A percentile compares a stretch with the other conserved stretches of the same genome.
These are phyloP conservation scores for Nicotiana sylvestris DNA, from an alignment of 257 asterid species.

Conservation along the genomic window DNA sequence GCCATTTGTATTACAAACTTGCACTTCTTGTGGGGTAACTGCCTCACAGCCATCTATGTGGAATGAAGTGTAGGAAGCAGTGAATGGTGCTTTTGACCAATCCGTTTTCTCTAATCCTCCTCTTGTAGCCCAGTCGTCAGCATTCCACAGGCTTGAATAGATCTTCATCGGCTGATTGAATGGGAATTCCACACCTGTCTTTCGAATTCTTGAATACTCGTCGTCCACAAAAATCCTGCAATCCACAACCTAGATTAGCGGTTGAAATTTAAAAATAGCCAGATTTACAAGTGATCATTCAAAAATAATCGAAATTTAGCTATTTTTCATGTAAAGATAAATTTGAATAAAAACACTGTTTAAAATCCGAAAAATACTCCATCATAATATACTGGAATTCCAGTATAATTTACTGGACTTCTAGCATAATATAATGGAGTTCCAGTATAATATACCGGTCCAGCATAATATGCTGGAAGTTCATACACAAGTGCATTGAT, in stretches of 20 bases:
- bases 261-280: too few species aligned
- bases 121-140: slow-evolving; percentile 44
- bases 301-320: not conserved
- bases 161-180: slow-evolving; percentile 42
- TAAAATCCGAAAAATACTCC: too few species aligned
- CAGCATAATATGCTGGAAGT: too few species aligned
- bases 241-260: not conserved
- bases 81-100: slow-evolving; percentile 36
- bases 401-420: too few species aligned
- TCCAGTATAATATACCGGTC: too few species aligned
- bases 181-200: slow-evolving; percentile 30
- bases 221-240: slow-evolving; percentile 37
- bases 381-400: too few species aligned
- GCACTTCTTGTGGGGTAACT: slow-evolving; percentile 15
- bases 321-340: too few species aligned
- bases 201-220: slow-evolving; percentile 27
- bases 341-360: too few species aligned
- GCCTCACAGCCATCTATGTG: slow-evolving; percentile 36
- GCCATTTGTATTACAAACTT: slow-evolving; percentile 30
- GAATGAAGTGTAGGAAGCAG: slow-evolving; percentile 32
- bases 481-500: too few species aligned
- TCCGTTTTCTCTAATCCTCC: slow-evolving; percentile 39
- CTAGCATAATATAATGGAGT: too few species aligned
- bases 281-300: not conserved
- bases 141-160: slow-evolving; percentile 37